Percentiles rank a stretch among this genome's conserved stretches.
Evolutionary conservation across 208 protist genomes (phyloP).

Genomic region (Acanthamoeba healyi): DNA sequence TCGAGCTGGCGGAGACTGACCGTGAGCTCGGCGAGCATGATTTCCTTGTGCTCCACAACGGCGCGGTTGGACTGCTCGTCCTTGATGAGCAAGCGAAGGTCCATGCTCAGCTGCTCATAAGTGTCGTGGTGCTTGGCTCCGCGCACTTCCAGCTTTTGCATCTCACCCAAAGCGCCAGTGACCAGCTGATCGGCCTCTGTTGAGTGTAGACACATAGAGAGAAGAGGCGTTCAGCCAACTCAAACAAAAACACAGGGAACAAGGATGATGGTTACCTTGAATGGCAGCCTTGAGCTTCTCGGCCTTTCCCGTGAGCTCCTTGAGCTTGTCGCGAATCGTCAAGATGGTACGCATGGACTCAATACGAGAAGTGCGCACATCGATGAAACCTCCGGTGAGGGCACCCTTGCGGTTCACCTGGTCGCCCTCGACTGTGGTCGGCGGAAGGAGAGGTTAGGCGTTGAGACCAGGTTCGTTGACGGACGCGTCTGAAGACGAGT

Average conservation of each 20-base stretch:
- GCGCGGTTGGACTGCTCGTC: background rate
- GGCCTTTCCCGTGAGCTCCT: constrained; percentile 1
- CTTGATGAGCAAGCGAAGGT: constrained; percentile 52
- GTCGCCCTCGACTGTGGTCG: constrained; percentile 87
- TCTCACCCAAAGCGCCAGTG: constrained; percentile 37
- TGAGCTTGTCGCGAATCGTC: background rate
- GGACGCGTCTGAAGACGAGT: too few species aligned
- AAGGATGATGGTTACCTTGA: background rate
- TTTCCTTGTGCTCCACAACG: constrained; percentile 1
- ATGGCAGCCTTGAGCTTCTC: constrained; percentile 43
- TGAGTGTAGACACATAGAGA: background rate
- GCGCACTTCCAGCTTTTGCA: constrained; percentile 65
- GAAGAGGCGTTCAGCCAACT: too few species aligned
- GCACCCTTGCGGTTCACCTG: constrained; percentile 91
- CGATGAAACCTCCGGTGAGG: constrained; percentile 94
- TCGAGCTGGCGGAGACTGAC: constrained; percentile 28
- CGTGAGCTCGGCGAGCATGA: constrained; percentile 27
- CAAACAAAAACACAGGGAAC: background rate
- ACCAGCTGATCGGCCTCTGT: constrained; percentile 76
- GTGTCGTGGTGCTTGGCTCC: constrained; percentile 3
- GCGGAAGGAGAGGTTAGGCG: background rate
- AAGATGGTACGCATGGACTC: constrained; percentile 2
- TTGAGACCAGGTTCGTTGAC: background rate
- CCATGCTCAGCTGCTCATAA: constrained; percentile 58
- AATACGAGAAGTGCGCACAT: constrained; percentile 51